Evolutionary conservation across 306 rosid species (phyloP).

Genomic region (Begonia loranthoides): DNA sequence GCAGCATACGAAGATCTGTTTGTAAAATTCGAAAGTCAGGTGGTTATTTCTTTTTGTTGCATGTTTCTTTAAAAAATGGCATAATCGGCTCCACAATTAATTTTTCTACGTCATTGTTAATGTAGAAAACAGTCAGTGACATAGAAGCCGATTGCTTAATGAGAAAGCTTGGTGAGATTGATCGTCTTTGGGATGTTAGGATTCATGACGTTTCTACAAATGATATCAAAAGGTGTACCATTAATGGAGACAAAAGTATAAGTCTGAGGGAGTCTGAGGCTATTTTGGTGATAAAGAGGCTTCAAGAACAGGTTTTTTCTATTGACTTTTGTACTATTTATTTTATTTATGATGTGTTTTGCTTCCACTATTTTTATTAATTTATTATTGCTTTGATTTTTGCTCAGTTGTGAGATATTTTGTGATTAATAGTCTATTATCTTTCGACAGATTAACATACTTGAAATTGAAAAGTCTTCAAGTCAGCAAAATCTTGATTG

Average conservation of each 20-base stretch:
- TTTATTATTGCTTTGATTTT: neutral
- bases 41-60: conserved; percentile 10
- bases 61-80: conserved; percentile 7
- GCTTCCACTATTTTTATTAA: neutral
- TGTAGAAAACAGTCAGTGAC: conserved; percentile 58
- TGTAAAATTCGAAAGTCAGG: conserved; percentile 57
- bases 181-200: conserved; percentile 15
- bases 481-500: conserved; percentile 63
- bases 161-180: conserved; percentile 35
- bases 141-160: conserved; percentile 56
- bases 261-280: conserved; percentile 50
- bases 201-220: conserved; percentile 15
- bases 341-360: neutral
- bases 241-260: conserved; percentile 31
- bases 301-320: conserved; percentile 68
- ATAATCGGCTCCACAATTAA: neutral
- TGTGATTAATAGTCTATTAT: conserved; percentile 7
- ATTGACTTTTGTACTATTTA: neutral
- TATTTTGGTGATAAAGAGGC: conserved; percentile 64
- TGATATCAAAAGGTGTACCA: conserved; percentile 15
- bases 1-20: conserved; percentile 69
- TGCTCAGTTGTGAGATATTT: neutral
- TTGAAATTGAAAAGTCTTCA: conserved; percentile 70
- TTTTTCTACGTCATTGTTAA: conserved; percentile 11
- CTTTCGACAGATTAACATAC: conserved; percentile 47